Evolutionary conservation across 2,329 filamentous ascomycete genomes (phyloP).

Genomic region (Lachnellula suecica): DNA sequence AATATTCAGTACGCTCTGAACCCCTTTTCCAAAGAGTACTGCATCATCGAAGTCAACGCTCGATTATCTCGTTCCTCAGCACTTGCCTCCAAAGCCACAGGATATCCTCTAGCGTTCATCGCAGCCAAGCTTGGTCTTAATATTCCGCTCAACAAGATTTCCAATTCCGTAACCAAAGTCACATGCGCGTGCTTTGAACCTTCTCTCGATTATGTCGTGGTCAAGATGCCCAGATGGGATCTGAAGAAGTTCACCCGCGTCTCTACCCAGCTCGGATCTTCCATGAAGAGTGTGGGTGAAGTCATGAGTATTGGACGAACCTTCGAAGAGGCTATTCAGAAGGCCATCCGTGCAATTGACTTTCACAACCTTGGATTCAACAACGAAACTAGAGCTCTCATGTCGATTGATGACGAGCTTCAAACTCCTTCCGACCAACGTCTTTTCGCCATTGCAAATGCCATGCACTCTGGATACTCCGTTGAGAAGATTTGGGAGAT

Average conservation of each 20-base stretch:
- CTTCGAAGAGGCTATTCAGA: slow-evolving; percentile 98
- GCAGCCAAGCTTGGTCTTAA: slow-evolving; percentile 94
- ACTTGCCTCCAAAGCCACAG: slow-evolving; percentile 93
- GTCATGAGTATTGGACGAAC: slow-evolving; percentile 97
- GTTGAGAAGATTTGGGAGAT: slow-evolving; percentile 98
- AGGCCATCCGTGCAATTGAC: slow-evolving; percentile 93
- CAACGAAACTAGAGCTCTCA: slow-evolving; percentile 77
- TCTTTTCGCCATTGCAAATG: slow-evolving; percentile 95
- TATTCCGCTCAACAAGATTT: slow-evolving; percentile 94
- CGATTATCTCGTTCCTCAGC: slow-evolving; percentile 94
- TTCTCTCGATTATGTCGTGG: slow-evolving; percentile 95
- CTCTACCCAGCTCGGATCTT: slow-evolving; percentile 91
- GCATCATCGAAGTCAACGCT: slow-evolving; percentile 98
- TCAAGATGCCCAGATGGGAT: slow-evolving; percentile 99
- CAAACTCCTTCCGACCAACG: slow-evolving; percentile 98
- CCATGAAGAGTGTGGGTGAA: slow-evolving; percentile 99
- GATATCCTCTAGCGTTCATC: slow-evolving; percentile 93
- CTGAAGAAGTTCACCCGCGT: slow-evolving; percentile 98
- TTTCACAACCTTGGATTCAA: slow-evolving; percentile 95
- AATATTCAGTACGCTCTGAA: slow-evolving; percentile 99
- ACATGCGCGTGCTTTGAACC: slow-evolving; percentile 98
- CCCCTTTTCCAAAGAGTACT: slow-evolving; percentile 93
- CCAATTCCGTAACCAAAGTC: slow-evolving; percentile 91
- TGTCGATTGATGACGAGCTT: slow-evolving; percentile 94
- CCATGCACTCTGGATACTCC: slow-evolving; percentile 90